Base-by-base conservation (phyloP, 2,329 filamentous ascomycete species). In the Tolypocladium endophyticum region DNA sequence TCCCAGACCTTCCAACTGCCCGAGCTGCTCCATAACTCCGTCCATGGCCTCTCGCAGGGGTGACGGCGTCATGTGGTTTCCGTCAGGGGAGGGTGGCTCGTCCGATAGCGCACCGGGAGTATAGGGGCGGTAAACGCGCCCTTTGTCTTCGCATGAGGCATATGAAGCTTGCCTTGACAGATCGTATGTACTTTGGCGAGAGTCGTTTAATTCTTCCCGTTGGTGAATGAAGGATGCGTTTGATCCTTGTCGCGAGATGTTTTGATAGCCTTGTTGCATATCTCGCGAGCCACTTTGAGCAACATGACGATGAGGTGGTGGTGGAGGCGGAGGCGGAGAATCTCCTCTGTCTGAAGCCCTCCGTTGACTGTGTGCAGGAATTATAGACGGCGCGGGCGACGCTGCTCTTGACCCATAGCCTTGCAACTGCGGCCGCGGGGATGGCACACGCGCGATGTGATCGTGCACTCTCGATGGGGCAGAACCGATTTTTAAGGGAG, bases 11-110 rank as follows among this genome's bases (percentile, higher is more conserved):
- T 70, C 72, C 79, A 99, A 90, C 61, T 92, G 92, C 69, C 96
- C 88, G 52, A 99, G 75, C 59, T 94, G 95, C 64, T 94, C 91
- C 85, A 97, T 97, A 4, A 99, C 92, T 72, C 95, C 93, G 69
- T 97, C 93, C 92, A 99, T 99, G 1, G 94, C 94, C 72, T 92
- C 91, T 61, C 94, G 83, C 3, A 99, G 77, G 0, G 94, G 94
- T 2, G 94, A 97, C 1, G 94, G 94, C 0, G 94, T 99, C 71
- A 90, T 77, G 1, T 85, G 86, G 53, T 81, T 83, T 45, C 78
- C 77, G 54, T 80, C 84, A 2, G 89, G 86, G 6, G 90, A 92
- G 4, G 85, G 85, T 3, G 87, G 87, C 41, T 77, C 79, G 0
- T n/a, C n/a, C n/a, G 89, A 90, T 8, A 79, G 78, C 63, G 73